Percentiles rank a stretch among this genome's conserved stretches.
These are phyloP conservation scores for Wilhelminamyces savonicus DNA, from an alignment of 805 yeast genomes.

Conservation along the genomic window DNA sequence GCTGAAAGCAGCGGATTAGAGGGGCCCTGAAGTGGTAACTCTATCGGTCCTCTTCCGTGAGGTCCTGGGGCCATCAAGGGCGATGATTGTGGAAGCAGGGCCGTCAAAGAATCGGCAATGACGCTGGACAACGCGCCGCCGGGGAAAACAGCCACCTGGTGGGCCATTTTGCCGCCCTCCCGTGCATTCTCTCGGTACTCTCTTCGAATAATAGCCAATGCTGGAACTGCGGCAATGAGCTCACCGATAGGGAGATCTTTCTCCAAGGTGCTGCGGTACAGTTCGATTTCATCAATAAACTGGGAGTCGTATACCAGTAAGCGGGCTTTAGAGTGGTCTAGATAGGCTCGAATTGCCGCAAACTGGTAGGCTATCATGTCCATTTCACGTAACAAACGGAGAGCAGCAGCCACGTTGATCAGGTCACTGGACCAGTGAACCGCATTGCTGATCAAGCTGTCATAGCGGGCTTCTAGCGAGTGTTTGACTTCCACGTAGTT, in stretches of 20 bases:
- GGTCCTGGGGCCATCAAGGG: too few relatives aligned
- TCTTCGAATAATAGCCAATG: conserved; percentile 21
- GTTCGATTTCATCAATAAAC: conserved; percentile 10
- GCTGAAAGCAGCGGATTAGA: too few relatives aligned
- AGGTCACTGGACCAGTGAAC: not conserved
- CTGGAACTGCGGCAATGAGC: conserved; percentile 13
- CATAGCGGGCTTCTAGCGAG: conserved; percentile 6
- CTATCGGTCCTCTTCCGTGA: too few relatives aligned
- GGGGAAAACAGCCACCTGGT: too few relatives aligned
- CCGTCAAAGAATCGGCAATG: too few relatives aligned
- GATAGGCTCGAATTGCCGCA: not conserved
- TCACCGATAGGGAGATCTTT: conserved; percentile 16
- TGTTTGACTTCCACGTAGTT: conserved; percentile 12
- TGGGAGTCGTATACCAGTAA: not conserved
- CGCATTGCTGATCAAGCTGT: not conserved
- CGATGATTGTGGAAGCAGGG: too few relatives aligned
- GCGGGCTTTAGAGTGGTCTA: not conserved
- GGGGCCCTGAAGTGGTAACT: too few relatives aligned
- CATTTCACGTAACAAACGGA: not conserved
- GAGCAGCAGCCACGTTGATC: not conserved
- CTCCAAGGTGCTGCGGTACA: conserved; percentile 12
- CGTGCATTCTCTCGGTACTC: conserved; percentile 22
- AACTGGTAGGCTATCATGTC: not conserved
- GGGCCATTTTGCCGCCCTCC: conserved; percentile 24
- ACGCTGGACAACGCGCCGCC: too few relatives aligned